These are phyloP conservation scores for Ophiocytium majus DNA, from an alignment of 352 stramenopile genomes.

Conservation along the genomic window DNA sequence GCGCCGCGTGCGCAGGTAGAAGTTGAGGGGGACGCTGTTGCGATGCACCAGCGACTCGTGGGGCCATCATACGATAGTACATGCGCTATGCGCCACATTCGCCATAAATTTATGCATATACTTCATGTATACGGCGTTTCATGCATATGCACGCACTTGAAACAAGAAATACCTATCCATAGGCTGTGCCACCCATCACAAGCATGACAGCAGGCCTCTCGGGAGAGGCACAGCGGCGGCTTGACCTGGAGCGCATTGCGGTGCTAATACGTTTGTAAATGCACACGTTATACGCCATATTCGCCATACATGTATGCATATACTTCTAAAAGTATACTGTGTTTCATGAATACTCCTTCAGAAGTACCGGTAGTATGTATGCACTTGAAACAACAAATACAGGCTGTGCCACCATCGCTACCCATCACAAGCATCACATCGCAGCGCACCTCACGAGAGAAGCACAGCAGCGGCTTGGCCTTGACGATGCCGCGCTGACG, in stretches of 20 bases:
- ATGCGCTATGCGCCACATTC: neutral
- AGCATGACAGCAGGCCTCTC: neutral
- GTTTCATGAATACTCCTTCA: no score
- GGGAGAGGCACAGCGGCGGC: slow-evolving; percentile 55
- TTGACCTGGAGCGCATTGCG: slow-evolving; percentile 62
- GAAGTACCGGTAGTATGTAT: no score
- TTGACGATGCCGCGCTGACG: neutral
- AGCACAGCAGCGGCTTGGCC: neutral
- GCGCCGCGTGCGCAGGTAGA: no score
- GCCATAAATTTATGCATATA: no score
- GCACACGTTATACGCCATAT: neutral
- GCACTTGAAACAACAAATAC: neutral
- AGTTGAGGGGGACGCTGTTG: no score
- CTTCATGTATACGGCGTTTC: no score
- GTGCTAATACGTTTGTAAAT: neutral
- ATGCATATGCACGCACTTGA: no score
- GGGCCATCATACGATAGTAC: neutral
- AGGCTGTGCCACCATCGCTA: no score
- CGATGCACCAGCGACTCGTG: no score
- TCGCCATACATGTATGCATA: no score
- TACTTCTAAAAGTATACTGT: no score
- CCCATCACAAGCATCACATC: neutral
- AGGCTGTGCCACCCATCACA: no score
- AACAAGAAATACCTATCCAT: neutral
- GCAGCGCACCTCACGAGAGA: neutral